Percentiles rank a stretch among this genome's conserved stretches.
Evolutionary conservation across 768 basidiomycete species (phyloP).

Genomic region (Lactarius psammicola): DNA sequence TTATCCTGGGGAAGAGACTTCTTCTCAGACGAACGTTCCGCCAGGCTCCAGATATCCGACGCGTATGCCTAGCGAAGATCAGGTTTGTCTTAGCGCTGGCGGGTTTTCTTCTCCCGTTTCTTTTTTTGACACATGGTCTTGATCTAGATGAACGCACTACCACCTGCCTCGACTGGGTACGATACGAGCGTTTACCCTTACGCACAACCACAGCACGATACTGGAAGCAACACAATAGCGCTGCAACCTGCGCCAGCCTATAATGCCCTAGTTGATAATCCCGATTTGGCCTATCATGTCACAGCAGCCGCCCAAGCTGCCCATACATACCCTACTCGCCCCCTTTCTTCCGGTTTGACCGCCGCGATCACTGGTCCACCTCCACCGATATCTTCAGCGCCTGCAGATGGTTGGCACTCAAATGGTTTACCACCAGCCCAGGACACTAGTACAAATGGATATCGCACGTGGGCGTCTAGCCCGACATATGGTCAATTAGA

Average conservation of each 20-base stretch:
- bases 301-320: conserved; percentile 16
- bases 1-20: conserved; percentile 30
- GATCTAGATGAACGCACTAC: conserved; percentile 19
- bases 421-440: conserved; percentile 13
- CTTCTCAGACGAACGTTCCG: conserved; percentile 31
- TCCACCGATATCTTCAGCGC: conserved; percentile 15
- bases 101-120: not conserved
- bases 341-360: conserved; percentile 16
- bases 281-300: conserved; percentile 22
- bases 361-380: conserved; percentile 15
- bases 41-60: conserved; percentile 27
- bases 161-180: conserved; percentile 16
- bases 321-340: conserved; percentile 19
- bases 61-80: conserved; percentile 20
- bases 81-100: conserved; percentile 17
- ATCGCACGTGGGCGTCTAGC: conserved; percentile 24
- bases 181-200: conserved; percentile 14
- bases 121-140: not conserved
- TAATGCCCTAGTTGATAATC: conserved; percentile 9
- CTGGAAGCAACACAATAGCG: conserved; percentile 20
- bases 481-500: conserved; percentile 18
- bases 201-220: conserved; percentile 19
- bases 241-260: conserved; percentile 21
- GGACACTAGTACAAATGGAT: conserved; percentile 25
- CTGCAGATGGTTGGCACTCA: conserved; percentile 18